Conservation (phyloP, 352 stramenopile genomes). For the Globisporangium parvum region DNA sequence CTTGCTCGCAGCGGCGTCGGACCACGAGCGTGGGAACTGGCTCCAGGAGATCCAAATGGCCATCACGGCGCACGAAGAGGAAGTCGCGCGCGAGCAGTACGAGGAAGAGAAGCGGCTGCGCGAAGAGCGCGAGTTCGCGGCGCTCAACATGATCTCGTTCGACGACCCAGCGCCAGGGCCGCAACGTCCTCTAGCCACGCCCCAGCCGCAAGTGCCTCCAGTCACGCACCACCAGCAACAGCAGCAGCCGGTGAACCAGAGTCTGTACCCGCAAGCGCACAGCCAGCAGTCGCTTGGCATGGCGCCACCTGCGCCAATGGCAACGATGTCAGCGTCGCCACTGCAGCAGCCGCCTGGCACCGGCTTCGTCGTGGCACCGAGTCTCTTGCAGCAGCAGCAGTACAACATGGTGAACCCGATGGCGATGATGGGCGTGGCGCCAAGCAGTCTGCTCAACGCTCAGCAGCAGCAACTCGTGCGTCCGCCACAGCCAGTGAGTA, state of each 20-base stretch:
- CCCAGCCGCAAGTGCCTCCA: conserved; percentile 5
- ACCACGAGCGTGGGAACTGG: conserved; percentile 75
- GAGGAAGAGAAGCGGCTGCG: conserved; percentile 47
- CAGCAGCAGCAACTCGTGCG: conserved; percentile 24
- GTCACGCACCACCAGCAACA: conserved; percentile 8
- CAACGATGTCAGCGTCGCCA: conserved; percentile 1
- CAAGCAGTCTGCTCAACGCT: background rate
- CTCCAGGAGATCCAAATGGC: conserved; percentile 70
- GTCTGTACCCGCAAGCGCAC: conserved; percentile 2
- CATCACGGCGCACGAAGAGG: conserved; percentile 37
- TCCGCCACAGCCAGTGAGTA: conserved; percentile 26
- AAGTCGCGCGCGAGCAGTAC: conserved; percentile 31
- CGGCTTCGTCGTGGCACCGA: conserved; percentile 5
- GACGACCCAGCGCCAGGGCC: conserved; percentile 26
- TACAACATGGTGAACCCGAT: conserved; percentile 18
- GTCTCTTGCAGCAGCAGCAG: conserved; percentile 14
- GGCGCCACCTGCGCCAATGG: background rate
- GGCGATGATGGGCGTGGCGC: conserved; percentile 12
- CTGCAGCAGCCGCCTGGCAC: too few relatives aligned
- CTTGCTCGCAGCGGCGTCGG: conserved; percentile 43
- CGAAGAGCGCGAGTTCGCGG: conserved; percentile 56
- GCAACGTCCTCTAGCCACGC: background rate
- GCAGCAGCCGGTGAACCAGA: background rate
- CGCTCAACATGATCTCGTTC: conserved; percentile 80
- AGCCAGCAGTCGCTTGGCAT: background rate